Conservation (phyloP, 257 asterid species). For the Anisodus acutangulus region DNA sequence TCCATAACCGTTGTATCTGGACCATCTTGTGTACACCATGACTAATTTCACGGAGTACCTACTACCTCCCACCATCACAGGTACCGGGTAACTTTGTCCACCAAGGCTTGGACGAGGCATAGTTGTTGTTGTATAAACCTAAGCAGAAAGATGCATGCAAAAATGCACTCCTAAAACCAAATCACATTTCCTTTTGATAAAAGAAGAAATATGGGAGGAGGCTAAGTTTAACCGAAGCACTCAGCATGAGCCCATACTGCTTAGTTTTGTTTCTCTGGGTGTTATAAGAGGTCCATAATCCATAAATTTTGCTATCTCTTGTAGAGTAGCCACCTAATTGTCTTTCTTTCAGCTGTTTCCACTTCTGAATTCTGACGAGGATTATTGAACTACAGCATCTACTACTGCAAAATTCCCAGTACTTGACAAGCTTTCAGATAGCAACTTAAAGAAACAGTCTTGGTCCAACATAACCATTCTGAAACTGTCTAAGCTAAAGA, state of each 20-base stretch:
- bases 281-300: not conserved
- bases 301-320: not conserved
- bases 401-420: slow-evolving; percentile 15
- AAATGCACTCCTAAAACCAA: slow-evolving; percentile 10
- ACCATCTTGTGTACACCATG: not conserved
- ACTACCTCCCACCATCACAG: not conserved
- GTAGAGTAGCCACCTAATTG: not conserved
- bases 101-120: not conserved
- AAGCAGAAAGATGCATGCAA: not conserved
- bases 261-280: slow-evolving; percentile 8
- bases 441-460: slow-evolving; percentile 22
- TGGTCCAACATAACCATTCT: slow-evolving; percentile 6
- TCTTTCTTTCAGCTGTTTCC: not conserved
- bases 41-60: not conserved
- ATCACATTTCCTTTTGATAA: not conserved
- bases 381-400: not conserved
- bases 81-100: not conserved
- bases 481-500: not conserved
- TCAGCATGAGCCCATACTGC: not conserved
- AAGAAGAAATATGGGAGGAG: not conserved
- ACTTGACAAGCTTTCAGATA: slow-evolving; percentile 17
- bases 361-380: not conserved
- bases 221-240: not conserved
- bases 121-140: slow-evolving; percentile 1
- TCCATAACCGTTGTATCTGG: not conserved